Evolutionary conservation across 2,329 filamentous ascomycete genomes (phyloP), one percentile per base, ranked within the genome.

Genomic region (Pestalotiopsis sp.): DNA sequence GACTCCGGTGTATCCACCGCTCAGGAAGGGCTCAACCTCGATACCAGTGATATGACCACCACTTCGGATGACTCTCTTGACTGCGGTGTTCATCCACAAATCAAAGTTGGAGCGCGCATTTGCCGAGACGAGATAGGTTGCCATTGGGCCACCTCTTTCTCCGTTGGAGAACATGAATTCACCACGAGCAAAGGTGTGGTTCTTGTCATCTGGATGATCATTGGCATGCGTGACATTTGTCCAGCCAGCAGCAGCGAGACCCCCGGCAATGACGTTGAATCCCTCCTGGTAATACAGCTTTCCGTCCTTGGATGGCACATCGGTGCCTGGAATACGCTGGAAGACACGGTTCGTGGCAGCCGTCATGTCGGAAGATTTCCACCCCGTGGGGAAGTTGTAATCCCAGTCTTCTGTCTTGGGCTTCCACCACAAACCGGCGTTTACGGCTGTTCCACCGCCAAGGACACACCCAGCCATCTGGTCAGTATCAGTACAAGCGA

Each of bases 401-500:
- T 93, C 89, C 82, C 91, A 93, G 76, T 94, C 92, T 7, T 79
- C 76, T 3, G 87, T 84, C 71, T 89, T 57, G 3, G 45, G 55
- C 64, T 84, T 88, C 84, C 88, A 91, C 86, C 89, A 92, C 38
- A 92, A 82, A 66, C 88, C 90, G 65, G 90, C 88, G 73, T 93
- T 93, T 72, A 93, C 84, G 57, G 89, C 87, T 31, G 88, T 87
- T 7, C 89, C 88, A 68, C 91, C 91, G 65, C 91, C 91, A 6
- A 93, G 85, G 55, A 93, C 84, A 72, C 91, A 93, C 13, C 90
- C 91, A n/a, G 90, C 89, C 89, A 92, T 92, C 74, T 91, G 88
- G 71, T 91, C 90, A 12, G 88, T 90, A 77, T 93, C 91, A 4
- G 84, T 85, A 79, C 91, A 93, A 59, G 88, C 88, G 71, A 92